These are phyloP conservation scores for Boletus insuetus DNA, from an alignment of 768 basidiomycete species.

Conservation along the genomic window DNA sequence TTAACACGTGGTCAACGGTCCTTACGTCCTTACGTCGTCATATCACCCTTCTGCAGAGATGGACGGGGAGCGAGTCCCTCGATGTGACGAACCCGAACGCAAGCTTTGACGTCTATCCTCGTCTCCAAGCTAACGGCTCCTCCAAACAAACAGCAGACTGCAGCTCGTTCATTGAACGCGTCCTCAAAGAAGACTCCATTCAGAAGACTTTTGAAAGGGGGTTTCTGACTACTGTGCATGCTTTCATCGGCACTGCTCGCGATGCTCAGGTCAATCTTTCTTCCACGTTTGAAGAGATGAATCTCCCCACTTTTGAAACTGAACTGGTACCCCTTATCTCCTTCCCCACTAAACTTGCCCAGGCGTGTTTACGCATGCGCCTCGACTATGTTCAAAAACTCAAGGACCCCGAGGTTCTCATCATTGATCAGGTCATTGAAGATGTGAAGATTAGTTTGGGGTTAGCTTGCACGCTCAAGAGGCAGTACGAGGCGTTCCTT, in stretches of 20 bases:
- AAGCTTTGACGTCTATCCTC: slow-evolving; percentile 47
- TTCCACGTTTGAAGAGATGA: slow-evolving; percentile 77
- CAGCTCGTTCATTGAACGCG: slow-evolving; percentile 87
- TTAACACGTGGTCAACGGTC: slow-evolving; percentile 91
- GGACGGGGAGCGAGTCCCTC: slow-evolving; percentile 92
- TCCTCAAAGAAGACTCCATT: slow-evolving; percentile 95
- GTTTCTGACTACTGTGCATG: slow-evolving; percentile 81
- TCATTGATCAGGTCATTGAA: slow-evolving; percentile 92
- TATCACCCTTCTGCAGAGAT: slow-evolving; percentile 75
- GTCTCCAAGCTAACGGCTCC: slow-evolving; percentile 30
- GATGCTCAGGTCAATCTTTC: slow-evolving; percentile 82
- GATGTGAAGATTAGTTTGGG: slow-evolving; percentile 90
- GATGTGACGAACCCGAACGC: slow-evolving; percentile 83
- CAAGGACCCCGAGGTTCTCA: slow-evolving; percentile 82
- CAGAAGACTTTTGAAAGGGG: slow-evolving; percentile 92
- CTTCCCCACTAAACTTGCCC: slow-evolving; percentile 94
- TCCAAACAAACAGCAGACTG: slow-evolving; percentile 56
- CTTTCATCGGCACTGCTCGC: slow-evolving; percentile 81
- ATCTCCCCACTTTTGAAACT: slow-evolving; percentile 85
- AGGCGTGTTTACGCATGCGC: slow-evolving; percentile 86
- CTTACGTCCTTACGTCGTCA: slow-evolving; percentile 82
- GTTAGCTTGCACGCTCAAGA: slow-evolving; percentile 91
- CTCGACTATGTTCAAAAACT: slow-evolving; percentile 87
- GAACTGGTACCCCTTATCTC: slow-evolving; percentile 89
- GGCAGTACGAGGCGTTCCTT: slow-evolving; percentile 91